Conservation (phyloP, 805 yeast genomes). For the Candida taoyuanica region DNA sequence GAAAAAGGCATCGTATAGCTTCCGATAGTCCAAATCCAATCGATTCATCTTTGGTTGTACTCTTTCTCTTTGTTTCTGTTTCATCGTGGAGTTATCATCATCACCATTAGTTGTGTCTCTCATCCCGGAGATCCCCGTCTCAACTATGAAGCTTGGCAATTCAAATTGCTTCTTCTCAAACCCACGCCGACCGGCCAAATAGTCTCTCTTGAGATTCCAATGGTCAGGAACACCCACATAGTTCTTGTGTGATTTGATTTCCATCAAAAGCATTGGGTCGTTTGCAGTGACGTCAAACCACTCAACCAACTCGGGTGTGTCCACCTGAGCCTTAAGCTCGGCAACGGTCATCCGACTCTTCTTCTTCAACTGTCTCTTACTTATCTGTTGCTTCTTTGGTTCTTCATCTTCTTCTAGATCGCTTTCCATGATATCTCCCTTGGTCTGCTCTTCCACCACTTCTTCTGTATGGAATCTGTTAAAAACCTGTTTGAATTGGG, state of each 20-base stretch:
- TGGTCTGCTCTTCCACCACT: slow-evolving; percentile 14
- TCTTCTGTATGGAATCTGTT: slow-evolving; percentile 31
- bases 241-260: slow-evolving; percentile 61
- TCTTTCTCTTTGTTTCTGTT: slow-evolving; percentile 72
- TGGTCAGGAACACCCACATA: slow-evolving; percentile 75
- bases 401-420: slow-evolving; percentile 25
- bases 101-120: slow-evolving; percentile 55
- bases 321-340: slow-evolving; percentile 54
- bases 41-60: slow-evolving; percentile 88
- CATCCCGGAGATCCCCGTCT: slow-evolving; percentile 87
- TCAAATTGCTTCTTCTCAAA: slow-evolving; percentile 66
- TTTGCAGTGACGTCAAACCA: slow-evolving; percentile 85
- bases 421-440: slow-evolving; percentile 30
- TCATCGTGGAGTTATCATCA: slow-evolving; percentile 47
- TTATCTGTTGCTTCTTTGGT: slow-evolving; percentile 19
- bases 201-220: slow-evolving; percentile 80
- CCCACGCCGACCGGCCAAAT: slow-evolving; percentile 60
- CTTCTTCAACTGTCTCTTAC: slow-evolving; percentile 49
- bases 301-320: slow-evolving; percentile 70
- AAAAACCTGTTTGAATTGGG: slow-evolving; percentile 32
- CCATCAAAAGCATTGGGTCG: slow-evolving; percentile 65
- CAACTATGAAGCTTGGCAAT: slow-evolving; percentile 71
- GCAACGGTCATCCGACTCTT: slow-evolving; percentile 60
- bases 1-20: slow-evolving; percentile 82
- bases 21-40: slow-evolving; percentile 80